phyloP scores from a whole-genome alignment of 2,329 filamentous ascomycete genomes.

The Westerdykella ornata region DNA sequence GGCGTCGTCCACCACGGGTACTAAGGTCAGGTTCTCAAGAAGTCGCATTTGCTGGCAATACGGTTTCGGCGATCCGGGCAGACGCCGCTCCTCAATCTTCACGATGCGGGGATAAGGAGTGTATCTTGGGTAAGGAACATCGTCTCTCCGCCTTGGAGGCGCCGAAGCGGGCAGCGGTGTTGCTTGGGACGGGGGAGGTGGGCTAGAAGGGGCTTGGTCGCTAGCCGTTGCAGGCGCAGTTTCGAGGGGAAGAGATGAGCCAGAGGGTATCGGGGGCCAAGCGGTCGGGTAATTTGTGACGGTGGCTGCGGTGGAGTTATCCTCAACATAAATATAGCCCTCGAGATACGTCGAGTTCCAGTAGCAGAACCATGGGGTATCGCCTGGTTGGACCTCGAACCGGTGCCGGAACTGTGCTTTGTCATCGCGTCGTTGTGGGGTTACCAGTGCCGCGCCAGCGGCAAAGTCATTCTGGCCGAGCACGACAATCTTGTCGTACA shows the following conservation, averaged over 20 bases:
- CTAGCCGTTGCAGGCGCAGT: constrained; percentile 9
- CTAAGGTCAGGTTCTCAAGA: constrained; percentile 45
- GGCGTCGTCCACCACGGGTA: constrained; percentile 28
- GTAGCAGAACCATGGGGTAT: constrained; percentile 62
- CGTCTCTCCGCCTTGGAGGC: constrained; percentile 5
- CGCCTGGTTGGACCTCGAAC: constrained; percentile 46
- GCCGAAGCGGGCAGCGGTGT: constrained; percentile 3
- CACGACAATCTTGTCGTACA: constrained; percentile 60
- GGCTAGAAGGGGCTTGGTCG: constrained; percentile 8
- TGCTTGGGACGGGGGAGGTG: constrained; percentile 1
- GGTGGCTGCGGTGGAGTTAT: constrained; percentile 41
- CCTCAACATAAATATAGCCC: constrained; percentile 58
- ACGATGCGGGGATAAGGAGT: constrained; percentile 51
- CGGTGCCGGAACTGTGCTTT: constrained; percentile 30
- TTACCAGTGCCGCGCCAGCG: constrained; percentile 12
- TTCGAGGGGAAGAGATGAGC: constrained; percentile 7
- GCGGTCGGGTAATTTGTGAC: constrained; percentile 23
- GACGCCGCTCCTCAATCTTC: constrained; percentile 60
- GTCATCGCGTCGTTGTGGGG: constrained; percentile 18
- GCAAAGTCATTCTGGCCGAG: constrained; percentile 34
- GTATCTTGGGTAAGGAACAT: constrained; percentile 23
- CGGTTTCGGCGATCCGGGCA: constrained; percentile 43
- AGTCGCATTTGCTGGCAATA: constrained; percentile 62
- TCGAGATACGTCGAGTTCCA: constrained; percentile 64
- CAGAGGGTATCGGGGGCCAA: constrained; percentile 11